Base-by-base conservation (phyloP, 352 stramenopile species). In the Phytophthora nicotianae region DNA sequence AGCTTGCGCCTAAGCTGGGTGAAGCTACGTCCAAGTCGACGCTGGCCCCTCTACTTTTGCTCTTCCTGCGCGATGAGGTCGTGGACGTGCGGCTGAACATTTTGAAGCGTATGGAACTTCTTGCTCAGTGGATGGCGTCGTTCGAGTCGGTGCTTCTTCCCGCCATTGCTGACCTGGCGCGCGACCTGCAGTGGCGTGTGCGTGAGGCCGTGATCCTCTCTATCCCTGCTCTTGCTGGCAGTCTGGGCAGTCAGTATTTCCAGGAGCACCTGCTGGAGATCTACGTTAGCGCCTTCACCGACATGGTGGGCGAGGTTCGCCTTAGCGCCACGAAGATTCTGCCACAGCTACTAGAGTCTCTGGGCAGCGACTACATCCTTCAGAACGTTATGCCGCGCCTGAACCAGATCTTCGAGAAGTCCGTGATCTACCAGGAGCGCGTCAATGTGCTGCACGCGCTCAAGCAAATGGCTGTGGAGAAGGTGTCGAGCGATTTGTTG, bases 41-140 rank as follows among this genome's bases (percentile, higher is more conserved):
- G 29, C 72, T 95, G 2, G 79, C 85, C 10, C 83, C 95, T 60
- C 58, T 97, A 46, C 54, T 94, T 49, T 64, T 92, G 16, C 73
- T 94, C 32, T 93, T 93, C 70, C 57, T 95, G 43, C 85, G 83
- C 17, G 90, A 98, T 63, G 88, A 96, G 58, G 85, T 96, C 49
- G 90, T 96, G 20, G 94, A 98, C 73, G 94, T 98, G 24, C 93
- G 96, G 49, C 78, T 98, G 5, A 97, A 98, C 74, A 96, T 98
- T 47, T 67, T 98, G 24, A 96, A 94, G 64, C 96, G 97, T 67
- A 88, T 98, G 72, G 92, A 89, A 71, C 89, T 71, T 67, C 93
- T 86, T 62, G 88, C 77, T 62, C 86, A 78, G 80, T 98, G 90
- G 93, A 97, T 90, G 88, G 79, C 68, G 74, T 98, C 75, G 62